Base-by-base conservation (phyloP, 306 rosid species). In the Cicer pinnatifidum region DNA sequence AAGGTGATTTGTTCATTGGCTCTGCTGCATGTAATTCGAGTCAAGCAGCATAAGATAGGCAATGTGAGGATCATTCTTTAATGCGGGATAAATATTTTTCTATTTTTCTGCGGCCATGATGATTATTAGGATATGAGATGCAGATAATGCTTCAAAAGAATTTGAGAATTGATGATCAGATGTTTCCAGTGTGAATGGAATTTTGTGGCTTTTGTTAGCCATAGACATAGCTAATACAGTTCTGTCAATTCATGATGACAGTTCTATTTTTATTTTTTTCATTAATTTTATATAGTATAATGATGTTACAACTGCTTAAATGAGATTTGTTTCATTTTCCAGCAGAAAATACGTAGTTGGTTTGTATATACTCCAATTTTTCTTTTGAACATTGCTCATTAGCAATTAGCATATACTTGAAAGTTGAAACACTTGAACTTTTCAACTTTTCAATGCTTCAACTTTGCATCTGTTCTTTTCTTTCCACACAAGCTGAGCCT, bases 101-200 rank as follows among this genome's bases (percentile, higher is more conserved):
- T 57, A 17, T 38, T 41, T 58, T 20, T 52, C 62, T 5, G 8
- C 66, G n/a, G 71, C 17, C 53, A 69, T 52, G 80, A 50, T 57
- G 48, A 54, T 79, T 78, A 54, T 79, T 78, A 35, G 35, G 82
- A 41, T 75, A 67, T 71, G 81, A 65, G 82, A 70, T 80, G 80
- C 80, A 70, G 35, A 64, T 48, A 63, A 62, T 45, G 84, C 79
- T 57, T 75, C 74, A 50, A 59, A 62, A 56, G 75, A 28, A 67
- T 53, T 61, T 47, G 67, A 79, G 69, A 65, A 53, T 74, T 75
- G 63, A 50, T 66, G 74, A 35, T 23, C 33, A 44, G 41, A 62
- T 78, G 60, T 66, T 62, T 65, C 67, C 63, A 47, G 70, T 12
- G 12, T 23, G 40, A 41, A 72, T 77, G 62, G 60, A 62, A 13